Evolutionary conservation across 768 basidiomycete species (phyloP).

Genomic region (Harrya chromipes): DNA sequence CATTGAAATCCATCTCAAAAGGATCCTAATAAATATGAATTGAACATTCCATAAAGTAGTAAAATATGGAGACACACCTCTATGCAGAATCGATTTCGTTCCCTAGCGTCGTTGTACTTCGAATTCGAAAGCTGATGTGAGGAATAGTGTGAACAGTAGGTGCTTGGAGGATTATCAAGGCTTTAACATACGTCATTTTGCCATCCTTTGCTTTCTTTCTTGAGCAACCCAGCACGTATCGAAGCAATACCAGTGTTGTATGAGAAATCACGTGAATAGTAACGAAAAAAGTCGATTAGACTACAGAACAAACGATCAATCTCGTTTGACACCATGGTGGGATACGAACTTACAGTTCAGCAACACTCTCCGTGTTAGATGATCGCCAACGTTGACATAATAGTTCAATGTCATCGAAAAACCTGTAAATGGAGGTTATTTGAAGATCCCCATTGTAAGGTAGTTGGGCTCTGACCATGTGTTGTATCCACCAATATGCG

Average conservation of each 20-base stretch:
- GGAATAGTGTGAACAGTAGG: slow-evolving; percentile 11
- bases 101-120: slow-evolving; percentile 69
- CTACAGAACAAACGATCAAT: slow-evolving; percentile 39
- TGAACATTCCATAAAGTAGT: neutral
- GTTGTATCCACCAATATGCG: slow-evolving; percentile 76
- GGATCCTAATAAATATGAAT: slow-evolving; percentile 64
- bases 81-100: slow-evolving; percentile 93
- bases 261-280: slow-evolving; percentile 89
- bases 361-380: slow-evolving; percentile 89
- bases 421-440: slow-evolving; percentile 44
- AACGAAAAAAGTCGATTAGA: slow-evolving; percentile 96
- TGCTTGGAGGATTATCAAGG: neutral
- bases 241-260: slow-evolving; percentile 92
- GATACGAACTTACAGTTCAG: slow-evolving; percentile 68
- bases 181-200: slow-evolving; percentile 73
- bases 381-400: slow-evolving; percentile 91
- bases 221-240: slow-evolving; percentile 82
- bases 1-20: slow-evolving; percentile 95
- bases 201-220: slow-evolving; percentile 95
- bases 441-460: slow-evolving; percentile 12
- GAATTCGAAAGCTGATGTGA: slow-evolving; percentile 42
- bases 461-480: slow-evolving; percentile 53
- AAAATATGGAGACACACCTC: slow-evolving; percentile 53
- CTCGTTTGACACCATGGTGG: neutral
- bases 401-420: slow-evolving; percentile 96